Base-by-base conservation (phyloP, 2,329 filamentous ascomycete genomes). In the Diplodia seriata region DNA sequence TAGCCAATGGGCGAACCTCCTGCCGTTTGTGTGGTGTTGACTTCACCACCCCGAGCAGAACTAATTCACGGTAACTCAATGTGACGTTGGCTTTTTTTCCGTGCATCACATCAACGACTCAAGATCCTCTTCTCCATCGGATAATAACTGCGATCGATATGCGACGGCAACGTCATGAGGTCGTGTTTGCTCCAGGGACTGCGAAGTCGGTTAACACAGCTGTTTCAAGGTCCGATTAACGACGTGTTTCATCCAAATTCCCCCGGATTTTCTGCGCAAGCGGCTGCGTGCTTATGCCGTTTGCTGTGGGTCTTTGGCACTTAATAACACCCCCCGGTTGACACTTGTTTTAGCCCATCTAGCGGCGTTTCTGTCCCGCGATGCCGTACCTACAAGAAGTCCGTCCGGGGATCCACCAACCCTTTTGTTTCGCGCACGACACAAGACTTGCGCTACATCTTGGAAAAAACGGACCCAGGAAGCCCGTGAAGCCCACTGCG, bases 391-490 rank as follows among this genome's bases (percentile, higher is more conserved):
- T 26, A 63, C 36, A 63, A 47, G 59, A 63, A 47, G 18, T 20
- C n/a, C 26, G 29, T 38, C 15, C 59, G 29, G 8, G 14, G 50
- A 31, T 51, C 59, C 59, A 63, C 59, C 59, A 63, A 33, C 29
- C 59, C 59, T 23, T 63, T 51, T 36, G 26, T 20, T 26, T n/a
- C 29, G 8, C 14, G 18, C 31, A 12, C 23, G 50, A 50, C 36
- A 62, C 59, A 62, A 62, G 38, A n/a, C 59, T 43, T 29, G 57
- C 57, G 43, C 57, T 62, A 62, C 57, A 26, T 29, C 15, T n/a
- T 62, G 57, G 31, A 63, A 40, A 49, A 65, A 55, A 65, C 50
- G 62, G 62, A 65, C 31, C 50, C 33, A 54, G 33, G 33, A 54
- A 31, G 51, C 54, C 62, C 62, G 62, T 29, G 31, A 29, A 65